Conservation (phyloP, 495 filamentous ascomycete species). For the Penicillium lividum region DNA sequence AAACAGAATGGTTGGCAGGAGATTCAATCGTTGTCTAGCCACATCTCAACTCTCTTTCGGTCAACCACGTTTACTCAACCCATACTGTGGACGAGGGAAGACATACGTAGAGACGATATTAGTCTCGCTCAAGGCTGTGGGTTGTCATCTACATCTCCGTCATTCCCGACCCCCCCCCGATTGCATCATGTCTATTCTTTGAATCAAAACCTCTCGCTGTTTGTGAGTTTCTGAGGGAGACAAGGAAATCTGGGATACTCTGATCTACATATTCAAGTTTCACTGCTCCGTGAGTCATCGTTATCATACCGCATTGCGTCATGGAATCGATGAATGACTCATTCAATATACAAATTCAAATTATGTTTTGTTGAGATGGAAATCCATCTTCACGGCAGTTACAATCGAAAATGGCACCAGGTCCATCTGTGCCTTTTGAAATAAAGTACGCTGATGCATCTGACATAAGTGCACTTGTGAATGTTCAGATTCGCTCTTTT, state of each 20-base stretch:
- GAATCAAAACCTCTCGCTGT: no score
- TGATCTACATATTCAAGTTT: not conserved
- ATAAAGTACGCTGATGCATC: slow-evolving; percentile 9
- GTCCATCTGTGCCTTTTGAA: slow-evolving; percentile 1
- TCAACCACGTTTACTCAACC: no score
- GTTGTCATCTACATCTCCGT: no score
- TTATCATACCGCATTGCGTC: not conserved
- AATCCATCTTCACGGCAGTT: not conserved
- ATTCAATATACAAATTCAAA: not conserved
- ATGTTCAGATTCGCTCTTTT: slow-evolving; percentile 10
- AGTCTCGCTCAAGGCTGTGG: no score
- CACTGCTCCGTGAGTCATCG: not conserved
- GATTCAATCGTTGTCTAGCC: no score
- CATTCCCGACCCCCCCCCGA: no score
- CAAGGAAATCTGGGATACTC: not conserved
- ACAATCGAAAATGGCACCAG: slow-evolving; percentile 6
- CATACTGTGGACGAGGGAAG: no score
- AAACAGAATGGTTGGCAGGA: no score
- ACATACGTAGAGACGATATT: no score
- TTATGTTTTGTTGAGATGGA: not conserved
- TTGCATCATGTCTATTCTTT: no score
- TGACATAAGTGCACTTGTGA: slow-evolving; percentile 4
- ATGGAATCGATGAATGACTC: not conserved
- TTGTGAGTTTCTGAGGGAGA: not conserved
- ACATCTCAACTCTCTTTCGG: no score